phyloP scores from a whole-genome alignment of 768 basidiomycete genomes.

The Serendipita indica region DNA sequence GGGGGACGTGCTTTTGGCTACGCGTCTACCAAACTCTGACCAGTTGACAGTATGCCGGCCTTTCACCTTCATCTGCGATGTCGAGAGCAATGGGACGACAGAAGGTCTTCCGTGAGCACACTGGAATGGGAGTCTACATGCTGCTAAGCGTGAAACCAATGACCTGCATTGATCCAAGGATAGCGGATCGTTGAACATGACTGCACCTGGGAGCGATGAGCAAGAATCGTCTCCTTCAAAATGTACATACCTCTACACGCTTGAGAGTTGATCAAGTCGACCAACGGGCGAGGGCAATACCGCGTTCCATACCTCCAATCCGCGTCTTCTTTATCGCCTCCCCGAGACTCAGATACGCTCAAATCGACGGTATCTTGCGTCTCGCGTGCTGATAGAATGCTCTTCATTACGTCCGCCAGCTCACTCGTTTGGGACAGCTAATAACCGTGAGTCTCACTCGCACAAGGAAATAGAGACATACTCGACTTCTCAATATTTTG shows the following conservation, averaged over 20 bases:
- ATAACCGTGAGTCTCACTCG: too few relatives aligned
- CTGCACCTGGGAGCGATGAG: constrained; percentile 47
- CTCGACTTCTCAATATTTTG: constrained; percentile 12
- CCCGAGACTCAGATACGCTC: background rate
- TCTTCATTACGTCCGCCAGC: constrained; percentile 57
- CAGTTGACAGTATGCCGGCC: background rate
- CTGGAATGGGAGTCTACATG: constrained; percentile 76
- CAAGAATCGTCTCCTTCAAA: constrained; percentile 6
- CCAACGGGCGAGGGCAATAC: constrained; percentile 66
- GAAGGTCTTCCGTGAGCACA: constrained; percentile 71
- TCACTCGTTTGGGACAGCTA: constrained; percentile 56
- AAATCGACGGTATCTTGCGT: background rate
- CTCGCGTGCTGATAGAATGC: background rate
- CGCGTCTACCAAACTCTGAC: background rate
- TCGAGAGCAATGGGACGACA: background rate
- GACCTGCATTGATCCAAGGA: constrained; percentile 48
- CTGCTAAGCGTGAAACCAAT: constrained; percentile 50
- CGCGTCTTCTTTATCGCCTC: background rate
- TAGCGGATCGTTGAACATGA: constrained; percentile 90
- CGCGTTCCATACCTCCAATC: constrained; percentile 59
- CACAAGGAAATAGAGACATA: too few relatives aligned
- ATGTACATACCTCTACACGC: constrained; percentile 66
- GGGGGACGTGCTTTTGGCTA: background rate
- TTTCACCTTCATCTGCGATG: background rate
- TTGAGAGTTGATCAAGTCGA: constrained; percentile 84